Evolutionary conservation across 306 rosid genomes (phyloP), one percentile per base, ranked within the genome.

Genomic region (Myrica gale): DNA sequence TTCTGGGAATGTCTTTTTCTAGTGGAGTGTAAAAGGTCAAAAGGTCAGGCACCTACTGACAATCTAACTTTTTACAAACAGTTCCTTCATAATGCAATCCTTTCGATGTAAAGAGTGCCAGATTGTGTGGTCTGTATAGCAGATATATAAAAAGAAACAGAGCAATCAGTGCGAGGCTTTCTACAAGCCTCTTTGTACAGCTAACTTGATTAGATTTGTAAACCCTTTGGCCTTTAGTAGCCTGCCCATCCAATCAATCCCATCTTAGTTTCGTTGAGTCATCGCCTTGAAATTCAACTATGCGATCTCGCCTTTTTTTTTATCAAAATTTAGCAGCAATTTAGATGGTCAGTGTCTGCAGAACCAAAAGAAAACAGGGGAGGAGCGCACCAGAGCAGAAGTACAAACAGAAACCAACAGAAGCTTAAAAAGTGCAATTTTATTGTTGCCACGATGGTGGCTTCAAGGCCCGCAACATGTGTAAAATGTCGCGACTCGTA

Each of bases 11-110:
- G 79, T 46, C 76, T 79, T 78, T 2, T 82, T 66, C 67, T 68
- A 56, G 87, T 72, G 87, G 78, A 66, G 84, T 69, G 65, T 44
- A 41, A 74, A 85, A 73, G 84, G 87, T 84, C 84, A 81, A 87
- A 75, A 77, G 79, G 19, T 71, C 4, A 21, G 50, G 67, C 70
- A 63, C 65, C 44, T 55, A 76, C 72, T 79, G 80, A 78, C 81
- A 21, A 71, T 66, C 55, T 69, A 71, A 83, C 42, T 63, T 63
- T 50, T 46, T 12, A 54, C 74, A 19, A 44, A 19, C 50, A 69
- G 39, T 69, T 50, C 60, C 6, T 74, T 53, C 42, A 42, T 55
- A 44, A 50, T 57, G 68, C 21, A 23, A 45, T 10, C 2, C 21
- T 7, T 19, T n/a, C 32, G 1, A 6, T 19, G 5, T 52, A 32